These are phyloP conservation scores for Xylaria sp. DNA, from an alignment of 2,329 filamentous ascomycete species.

Conservation along the genomic window DNA sequence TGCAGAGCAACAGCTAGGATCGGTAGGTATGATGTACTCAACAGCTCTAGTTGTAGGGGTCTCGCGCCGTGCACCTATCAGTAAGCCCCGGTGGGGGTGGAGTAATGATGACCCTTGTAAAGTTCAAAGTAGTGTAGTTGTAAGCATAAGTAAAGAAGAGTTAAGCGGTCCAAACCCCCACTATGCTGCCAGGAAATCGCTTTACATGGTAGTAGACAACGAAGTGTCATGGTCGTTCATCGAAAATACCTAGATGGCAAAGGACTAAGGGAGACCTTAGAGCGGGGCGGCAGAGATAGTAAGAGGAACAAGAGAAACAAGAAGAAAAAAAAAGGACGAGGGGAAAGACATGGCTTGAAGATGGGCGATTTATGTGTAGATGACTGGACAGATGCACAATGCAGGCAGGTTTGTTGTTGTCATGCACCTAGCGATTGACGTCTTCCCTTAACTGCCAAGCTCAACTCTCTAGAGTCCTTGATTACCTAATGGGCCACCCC, in stretches of 20 bases:
- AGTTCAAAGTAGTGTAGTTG: too few relatives aligned
- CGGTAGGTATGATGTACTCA: neutral
- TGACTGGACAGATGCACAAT: constrained; percentile 20
- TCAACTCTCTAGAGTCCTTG: too few relatives aligned
- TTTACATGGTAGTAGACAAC: constrained; percentile 14
- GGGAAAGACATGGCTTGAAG: neutral
- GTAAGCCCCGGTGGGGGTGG: too few relatives aligned
- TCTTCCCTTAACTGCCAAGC: too few relatives aligned
- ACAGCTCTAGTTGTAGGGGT: constrained; percentile 16
- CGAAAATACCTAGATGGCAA: too few relatives aligned
- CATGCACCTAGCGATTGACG: too few relatives aligned
- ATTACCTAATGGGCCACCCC: too few relatives aligned
- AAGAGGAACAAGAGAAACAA: neutral
- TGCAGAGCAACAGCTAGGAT: too few relatives aligned
- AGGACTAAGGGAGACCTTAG: neutral
- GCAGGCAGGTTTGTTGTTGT: constrained; percentile 29
- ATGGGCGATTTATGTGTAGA: neutral
- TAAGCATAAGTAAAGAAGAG: too few relatives aligned
- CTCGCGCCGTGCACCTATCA: neutral
- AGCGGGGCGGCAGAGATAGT: neutral
- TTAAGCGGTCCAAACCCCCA: too few relatives aligned
- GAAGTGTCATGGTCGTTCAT: neutral
- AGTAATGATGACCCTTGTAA: too few relatives aligned
- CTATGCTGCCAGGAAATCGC: neutral
- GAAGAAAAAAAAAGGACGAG: neutral